phyloP scores from a whole-genome alignment of 2,329 filamentous ascomycete genomes.

The Fusarium nisikadoi region DNA sequence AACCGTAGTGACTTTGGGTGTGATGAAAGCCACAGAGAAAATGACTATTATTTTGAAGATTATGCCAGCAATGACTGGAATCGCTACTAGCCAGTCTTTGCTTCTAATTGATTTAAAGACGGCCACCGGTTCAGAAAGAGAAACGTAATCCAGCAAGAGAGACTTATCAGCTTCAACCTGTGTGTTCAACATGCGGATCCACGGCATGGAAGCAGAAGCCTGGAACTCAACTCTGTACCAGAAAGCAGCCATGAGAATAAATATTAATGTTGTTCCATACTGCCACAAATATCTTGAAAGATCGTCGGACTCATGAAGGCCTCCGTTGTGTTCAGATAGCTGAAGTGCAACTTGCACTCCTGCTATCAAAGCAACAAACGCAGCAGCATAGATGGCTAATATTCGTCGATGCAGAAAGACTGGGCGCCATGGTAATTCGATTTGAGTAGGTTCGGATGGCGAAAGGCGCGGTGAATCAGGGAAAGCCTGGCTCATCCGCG shows the following conservation, averaged over 20 bases:
- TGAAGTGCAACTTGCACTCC: slow-evolving; percentile 47
- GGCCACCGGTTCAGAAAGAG: slow-evolving; percentile 45
- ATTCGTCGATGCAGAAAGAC: slow-evolving; percentile 50
- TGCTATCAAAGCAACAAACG: slow-evolving; percentile 45
- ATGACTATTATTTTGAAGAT: slow-evolving; percentile 50
- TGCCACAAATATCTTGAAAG: slow-evolving; percentile 51
- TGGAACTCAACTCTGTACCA: slow-evolving; percentile 55
- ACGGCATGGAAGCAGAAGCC: slow-evolving; percentile 51
- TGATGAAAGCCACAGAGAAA: slow-evolving; percentile 51
- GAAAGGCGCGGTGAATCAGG: slow-evolving; percentile 21
- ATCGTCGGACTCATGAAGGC: slow-evolving; percentile 42
- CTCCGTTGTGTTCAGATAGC: slow-evolving; percentile 46
- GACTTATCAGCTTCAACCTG: slow-evolving; percentile 46
- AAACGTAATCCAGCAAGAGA: slow-evolving; percentile 52
- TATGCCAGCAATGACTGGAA: slow-evolving; percentile 42
- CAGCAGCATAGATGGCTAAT: slow-evolving; percentile 44
- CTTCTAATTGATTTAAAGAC: slow-evolving; percentile 47
- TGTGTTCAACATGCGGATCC: slow-evolving; percentile 49
- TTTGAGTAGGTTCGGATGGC: slow-evolving; percentile 40
- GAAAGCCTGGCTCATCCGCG: slow-evolving; percentile 28
- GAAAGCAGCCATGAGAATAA: slow-evolving; percentile 47
- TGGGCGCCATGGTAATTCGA: slow-evolving; percentile 50
- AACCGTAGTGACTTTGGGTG: slow-evolving; percentile 45
- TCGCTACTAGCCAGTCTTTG: slow-evolving; percentile 50
- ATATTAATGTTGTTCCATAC: slow-evolving; percentile 49